Conservation (phyloP, 345 rosid genomes). For the Tarenaya hassleriana region DNA sequence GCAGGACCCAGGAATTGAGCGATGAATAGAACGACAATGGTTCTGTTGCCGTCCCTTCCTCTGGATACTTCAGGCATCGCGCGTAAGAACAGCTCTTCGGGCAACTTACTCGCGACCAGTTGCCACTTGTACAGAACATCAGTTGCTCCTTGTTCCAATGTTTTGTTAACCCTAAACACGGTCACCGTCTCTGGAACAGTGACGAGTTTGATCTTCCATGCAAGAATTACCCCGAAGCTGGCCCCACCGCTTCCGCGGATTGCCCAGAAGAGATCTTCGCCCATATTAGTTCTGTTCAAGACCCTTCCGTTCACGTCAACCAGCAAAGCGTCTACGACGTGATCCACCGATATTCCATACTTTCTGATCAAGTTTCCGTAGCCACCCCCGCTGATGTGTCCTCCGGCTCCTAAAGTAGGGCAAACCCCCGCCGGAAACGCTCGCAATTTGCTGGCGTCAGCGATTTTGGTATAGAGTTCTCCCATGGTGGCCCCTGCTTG, state of each 20-base stretch:
- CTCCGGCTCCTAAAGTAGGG: conserved; percentile 39
- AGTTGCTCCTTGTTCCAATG: conserved; percentile 40
- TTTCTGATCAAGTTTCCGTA: conserved; percentile 53
- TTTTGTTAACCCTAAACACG: conserved; percentile 34
- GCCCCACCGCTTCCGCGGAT: conserved; percentile 70
- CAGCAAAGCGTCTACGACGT: conserved; percentile 43
- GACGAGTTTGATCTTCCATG: conserved; percentile 47
- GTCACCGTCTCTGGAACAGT: conserved; percentile 48
- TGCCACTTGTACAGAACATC: conserved; percentile 46
- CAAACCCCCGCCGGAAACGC: conserved; percentile 48
- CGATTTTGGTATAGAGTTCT: conserved; percentile 41
- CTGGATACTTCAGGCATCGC: conserved; percentile 20
- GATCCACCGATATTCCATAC: conserved; percentile 44
- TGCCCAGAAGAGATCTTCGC: conserved; percentile 71
- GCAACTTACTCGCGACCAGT: conserved; percentile 31
- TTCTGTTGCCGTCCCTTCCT: conserved; percentile 36
- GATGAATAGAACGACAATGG: conserved; percentile 30
- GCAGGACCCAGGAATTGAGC: conserved; percentile 42
- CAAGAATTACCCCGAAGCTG: conserved; percentile 55
- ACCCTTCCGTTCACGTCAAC: conserved; percentile 41
- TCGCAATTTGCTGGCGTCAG: conserved; percentile 32
- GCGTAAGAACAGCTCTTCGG: conserved; percentile 40
- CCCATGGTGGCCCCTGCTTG: conserved; percentile 52
- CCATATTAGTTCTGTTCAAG: conserved; percentile 53
- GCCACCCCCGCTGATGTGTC: conserved; percentile 50